These are phyloP conservation scores for Biscogniauxia sp. DNA, from an alignment of 2,329 filamentous ascomycete species.

Conservation along the genomic window DNA sequence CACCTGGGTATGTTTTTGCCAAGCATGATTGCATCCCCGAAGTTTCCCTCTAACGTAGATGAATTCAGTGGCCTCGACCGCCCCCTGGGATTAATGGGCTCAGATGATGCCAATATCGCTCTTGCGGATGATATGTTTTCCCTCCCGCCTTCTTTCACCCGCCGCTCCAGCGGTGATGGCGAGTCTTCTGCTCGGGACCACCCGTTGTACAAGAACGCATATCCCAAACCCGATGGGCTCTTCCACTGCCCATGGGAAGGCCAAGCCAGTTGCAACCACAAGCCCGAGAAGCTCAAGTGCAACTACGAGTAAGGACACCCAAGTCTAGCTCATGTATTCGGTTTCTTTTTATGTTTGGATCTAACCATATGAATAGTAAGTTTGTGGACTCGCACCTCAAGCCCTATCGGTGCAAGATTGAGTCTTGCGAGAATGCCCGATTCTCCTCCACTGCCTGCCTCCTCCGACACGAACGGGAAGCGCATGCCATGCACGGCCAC, in stretches of 20 bases:
- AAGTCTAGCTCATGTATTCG: neutral
- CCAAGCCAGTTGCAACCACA: constrained; percentile 73
- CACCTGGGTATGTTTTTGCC: constrained; percentile 49
- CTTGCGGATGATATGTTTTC: constrained; percentile 38
- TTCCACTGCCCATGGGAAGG: constrained; percentile 92
- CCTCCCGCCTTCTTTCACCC: constrained; percentile 42
- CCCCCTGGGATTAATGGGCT: constrained; percentile 38
- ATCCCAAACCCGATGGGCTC: constrained; percentile 68
- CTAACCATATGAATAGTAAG: constrained; percentile 61
- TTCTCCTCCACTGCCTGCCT: constrained; percentile 96
- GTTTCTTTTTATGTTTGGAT: constrained; percentile 1
- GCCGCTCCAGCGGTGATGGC: constrained; percentile 50
- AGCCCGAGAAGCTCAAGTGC: constrained; percentile 95
- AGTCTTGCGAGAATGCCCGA: constrained; percentile 76
- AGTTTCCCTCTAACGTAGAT: constrained; percentile 31
- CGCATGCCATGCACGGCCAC: constrained; percentile 92
- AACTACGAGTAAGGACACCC: constrained; percentile 85
- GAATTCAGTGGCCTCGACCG: constrained; percentile 36
- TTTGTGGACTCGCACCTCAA: constrained; percentile 96
- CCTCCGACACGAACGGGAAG: constrained; percentile 91
- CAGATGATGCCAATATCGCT: constrained; percentile 37
- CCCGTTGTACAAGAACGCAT: constrained; percentile 66
- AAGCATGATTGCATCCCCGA: constrained; percentile 15
- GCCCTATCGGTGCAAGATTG: constrained; percentile 90
- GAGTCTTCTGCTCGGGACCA: constrained; percentile 61